phyloP scores from a whole-genome alignment of 495 filamentous ascomycete genomes.

The Neurospora sp. region DNA sequence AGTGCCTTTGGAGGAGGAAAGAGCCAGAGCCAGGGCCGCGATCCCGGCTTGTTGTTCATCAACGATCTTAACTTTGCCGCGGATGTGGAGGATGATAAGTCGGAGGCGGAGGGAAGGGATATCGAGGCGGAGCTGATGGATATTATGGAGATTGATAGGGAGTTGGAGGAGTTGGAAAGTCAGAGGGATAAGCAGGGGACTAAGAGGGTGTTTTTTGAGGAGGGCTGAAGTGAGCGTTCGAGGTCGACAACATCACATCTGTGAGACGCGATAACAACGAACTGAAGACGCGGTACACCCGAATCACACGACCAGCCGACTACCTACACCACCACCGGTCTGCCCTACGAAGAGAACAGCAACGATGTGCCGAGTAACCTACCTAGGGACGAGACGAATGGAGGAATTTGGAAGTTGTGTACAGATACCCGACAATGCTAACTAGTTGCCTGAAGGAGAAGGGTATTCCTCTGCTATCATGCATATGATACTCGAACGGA shows the following conservation, averaged over 20 bases:
- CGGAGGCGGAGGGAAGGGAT: constrained; percentile 35
- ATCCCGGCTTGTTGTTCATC: constrained; percentile 30
- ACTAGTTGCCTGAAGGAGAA: background rate
- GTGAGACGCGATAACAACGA: background rate
- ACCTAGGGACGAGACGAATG: background rate
- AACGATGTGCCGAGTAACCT: background rate
- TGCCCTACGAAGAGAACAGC: background rate
- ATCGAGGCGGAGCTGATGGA: constrained; percentile 44
- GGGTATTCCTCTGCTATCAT: background rate
- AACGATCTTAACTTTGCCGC: constrained; percentile 34
- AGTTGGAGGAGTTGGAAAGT: constrained; percentile 37
- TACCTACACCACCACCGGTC: background rate
- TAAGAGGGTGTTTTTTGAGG: constrained; percentile 41
- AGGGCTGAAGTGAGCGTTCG: constrained; percentile 3
- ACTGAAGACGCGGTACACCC: background rate
- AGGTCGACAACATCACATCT: background rate
- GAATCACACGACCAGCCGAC: background rate
- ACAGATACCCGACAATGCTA: background rate
- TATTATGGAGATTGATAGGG: constrained; percentile 47
- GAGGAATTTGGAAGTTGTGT: background rate
- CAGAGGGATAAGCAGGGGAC: constrained; percentile 18
- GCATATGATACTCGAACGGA: background rate
- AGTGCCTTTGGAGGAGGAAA: background rate
- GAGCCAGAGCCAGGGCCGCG: background rate
- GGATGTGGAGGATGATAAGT: constrained; percentile 31